phyloP scores from a whole-genome alignment of 2,329 filamentous ascomycete species.

The Dryadomyces sulphureus region DNA sequence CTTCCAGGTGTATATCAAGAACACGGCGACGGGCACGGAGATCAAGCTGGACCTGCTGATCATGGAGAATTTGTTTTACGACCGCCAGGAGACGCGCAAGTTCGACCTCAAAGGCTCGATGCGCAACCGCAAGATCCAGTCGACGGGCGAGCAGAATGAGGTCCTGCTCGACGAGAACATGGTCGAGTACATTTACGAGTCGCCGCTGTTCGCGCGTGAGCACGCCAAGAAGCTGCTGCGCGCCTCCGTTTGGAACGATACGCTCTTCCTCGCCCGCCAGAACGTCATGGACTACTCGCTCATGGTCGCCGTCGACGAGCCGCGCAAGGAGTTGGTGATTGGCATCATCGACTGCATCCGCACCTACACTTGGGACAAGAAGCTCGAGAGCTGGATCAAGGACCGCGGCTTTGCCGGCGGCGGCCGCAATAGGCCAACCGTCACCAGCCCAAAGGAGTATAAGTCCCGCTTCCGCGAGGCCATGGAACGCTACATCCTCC shows the following conservation, averaged over 20 bases:
- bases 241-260: slow-evolving; percentile 94
- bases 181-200: slow-evolving; percentile 98
- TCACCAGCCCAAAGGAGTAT: slow-evolving; percentile 95
- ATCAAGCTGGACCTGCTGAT: slow-evolving; percentile 89
- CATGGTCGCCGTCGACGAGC: slow-evolving; percentile 95
- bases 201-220: slow-evolving; percentile 84
- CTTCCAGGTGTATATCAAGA: slow-evolving; percentile 95
- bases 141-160: slow-evolving; percentile 89
- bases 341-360: slow-evolving; percentile 98
- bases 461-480: slow-evolving; percentile 90
- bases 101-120: slow-evolving; percentile 97
- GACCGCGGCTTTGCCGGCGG: slow-evolving; percentile 72
- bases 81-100: slow-evolving; percentile 74
- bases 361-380: slow-evolving; percentile 99
- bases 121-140: slow-evolving; percentile 95
- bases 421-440: slow-evolving; percentile 73
- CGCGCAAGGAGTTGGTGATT: slow-evolving; percentile 78
- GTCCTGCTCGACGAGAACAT: slow-evolving; percentile 96
- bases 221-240: slow-evolving; percentile 89
- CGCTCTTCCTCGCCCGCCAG: slow-evolving; percentile 81
- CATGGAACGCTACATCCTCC: slow-evolving; percentile 60
- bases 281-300: slow-evolving; percentile 99
- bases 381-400: slow-evolving; percentile 99
- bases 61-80: slow-evolving; percentile 98
- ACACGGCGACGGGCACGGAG: slow-evolving; percentile 77